phyloP scores from a whole-genome alignment of 495 filamentous ascomycete species.

The Penicillium egyptiacum region DNA sequence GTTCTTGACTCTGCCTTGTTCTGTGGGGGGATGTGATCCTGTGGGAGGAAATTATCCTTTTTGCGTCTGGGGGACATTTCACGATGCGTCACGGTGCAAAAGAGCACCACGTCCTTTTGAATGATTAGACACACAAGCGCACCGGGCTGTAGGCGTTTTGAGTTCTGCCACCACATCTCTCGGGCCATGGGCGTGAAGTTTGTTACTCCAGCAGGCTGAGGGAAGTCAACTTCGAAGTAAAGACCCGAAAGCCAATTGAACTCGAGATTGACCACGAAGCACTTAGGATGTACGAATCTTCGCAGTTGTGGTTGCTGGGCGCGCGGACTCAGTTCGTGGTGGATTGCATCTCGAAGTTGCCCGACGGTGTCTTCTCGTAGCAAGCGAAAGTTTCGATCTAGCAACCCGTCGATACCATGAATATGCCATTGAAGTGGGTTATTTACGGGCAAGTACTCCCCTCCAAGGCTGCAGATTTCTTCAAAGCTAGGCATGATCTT shows the following conservation, averaged over 20 bases:
- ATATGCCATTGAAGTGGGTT: constrained; percentile 56
- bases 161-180: constrained; percentile 60
- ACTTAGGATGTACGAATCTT: constrained; percentile 43
- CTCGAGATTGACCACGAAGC: constrained; percentile 30
- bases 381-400: constrained; percentile 66
- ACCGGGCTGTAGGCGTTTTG: constrained; percentile 55
- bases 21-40: neutral
- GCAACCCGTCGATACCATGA: constrained; percentile 55
- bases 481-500: constrained; percentile 61
- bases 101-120: constrained; percentile 1
- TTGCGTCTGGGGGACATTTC: constrained; percentile 2
- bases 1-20: neutral
- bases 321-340: constrained; percentile 12
- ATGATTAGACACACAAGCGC: constrained; percentile 59
- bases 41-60: neutral
- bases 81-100: constrained; percentile 3
- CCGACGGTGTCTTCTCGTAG: constrained; percentile 42
- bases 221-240: constrained; percentile 54
- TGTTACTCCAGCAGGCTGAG: constrained; percentile 50
- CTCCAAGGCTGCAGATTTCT: constrained; percentile 54
- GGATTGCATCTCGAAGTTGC: constrained; percentile 37
- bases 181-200: constrained; percentile 33
- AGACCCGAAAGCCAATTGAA: constrained; percentile 55
- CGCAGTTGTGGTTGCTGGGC: constrained; percentile 17
- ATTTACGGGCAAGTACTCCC: constrained; percentile 61